These are phyloP conservation scores for Solanum tarapatanum DNA, from an alignment of 257 asterid genomes.

Conservation along the genomic window DNA sequence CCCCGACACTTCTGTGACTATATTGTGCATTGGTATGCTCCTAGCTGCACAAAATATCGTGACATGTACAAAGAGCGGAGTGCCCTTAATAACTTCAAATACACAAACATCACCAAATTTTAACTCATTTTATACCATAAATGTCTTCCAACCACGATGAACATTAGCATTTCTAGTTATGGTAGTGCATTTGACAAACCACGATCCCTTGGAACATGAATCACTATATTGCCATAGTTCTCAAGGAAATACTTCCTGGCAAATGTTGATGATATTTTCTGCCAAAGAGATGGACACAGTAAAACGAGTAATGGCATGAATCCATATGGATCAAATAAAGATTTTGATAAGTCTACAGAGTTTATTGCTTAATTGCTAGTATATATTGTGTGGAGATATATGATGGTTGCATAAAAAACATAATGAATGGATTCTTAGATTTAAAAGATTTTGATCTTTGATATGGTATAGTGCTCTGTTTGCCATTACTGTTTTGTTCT, in stretches of 20 bases:
- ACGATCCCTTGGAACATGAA: background rate
- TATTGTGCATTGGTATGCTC: background rate
- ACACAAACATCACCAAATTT: background rate
- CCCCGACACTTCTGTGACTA: background rate
- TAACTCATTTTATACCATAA: background rate
- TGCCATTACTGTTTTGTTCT: background rate
- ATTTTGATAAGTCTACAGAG: background rate
- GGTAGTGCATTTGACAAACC: background rate
- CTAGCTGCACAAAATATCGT: background rate
- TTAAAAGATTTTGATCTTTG: background rate
- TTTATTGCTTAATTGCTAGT: background rate
- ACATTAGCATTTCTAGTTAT: background rate
- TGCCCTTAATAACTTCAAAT: background rate
- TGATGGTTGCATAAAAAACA: background rate
- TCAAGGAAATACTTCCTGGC: background rate
- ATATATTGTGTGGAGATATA: background rate
- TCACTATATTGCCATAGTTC: background rate
- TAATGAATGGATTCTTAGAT: background rate
- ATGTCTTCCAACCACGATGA: background rate
- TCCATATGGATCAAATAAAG: background rate
- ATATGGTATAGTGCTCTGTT: background rate
- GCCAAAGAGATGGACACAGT: background rate
- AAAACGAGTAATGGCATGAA: background rate
- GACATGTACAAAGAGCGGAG: background rate
- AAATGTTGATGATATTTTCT: background rate